Evolutionary conservation across 2,329 filamentous ascomycete genomes (phyloP).

Genomic region (Hypomyces perniciosus): DNA sequence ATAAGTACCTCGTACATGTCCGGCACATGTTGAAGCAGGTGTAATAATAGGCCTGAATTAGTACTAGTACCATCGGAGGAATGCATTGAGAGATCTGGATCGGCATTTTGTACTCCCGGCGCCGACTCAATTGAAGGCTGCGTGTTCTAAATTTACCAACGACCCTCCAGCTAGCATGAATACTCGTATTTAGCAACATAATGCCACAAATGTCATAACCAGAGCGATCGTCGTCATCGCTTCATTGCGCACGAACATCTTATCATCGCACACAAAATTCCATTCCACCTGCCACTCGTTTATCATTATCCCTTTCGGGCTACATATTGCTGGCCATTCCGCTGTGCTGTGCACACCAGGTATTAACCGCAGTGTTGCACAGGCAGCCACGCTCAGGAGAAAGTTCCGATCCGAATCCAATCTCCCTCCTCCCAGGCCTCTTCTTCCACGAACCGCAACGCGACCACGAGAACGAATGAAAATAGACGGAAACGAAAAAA

Average conservation of each 20-base stretch:
- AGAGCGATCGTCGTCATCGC: constrained; percentile 11
- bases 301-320: not conserved
- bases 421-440: not conserved
- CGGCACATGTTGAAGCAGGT: not conserved
- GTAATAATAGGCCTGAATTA: not conserved
- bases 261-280: constrained; percentile 4
- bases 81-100: too few relatives aligned
- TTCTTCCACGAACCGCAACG: not conserved
- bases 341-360: too few relatives aligned
- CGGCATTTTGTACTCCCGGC: constrained; percentile 15
- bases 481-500: too few relatives aligned
- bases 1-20: too few relatives aligned
- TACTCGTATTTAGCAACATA: not conserved
- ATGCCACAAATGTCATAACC: constrained; percentile 11
- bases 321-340: not conserved
- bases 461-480: not conserved
- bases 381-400: constrained; percentile 8
- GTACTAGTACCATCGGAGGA: too few relatives aligned
- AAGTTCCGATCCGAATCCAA: not conserved
- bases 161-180: not conserved
- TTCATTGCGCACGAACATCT: constrained; percentile 12
- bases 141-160: constrained; percentile 6
- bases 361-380: constrained; percentile 1
- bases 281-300: constrained; percentile 16
- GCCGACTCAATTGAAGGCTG: constrained; percentile 6